Conservation (phyloP, 2,329 filamentous ascomycete genomes). For the Venturia effusa region DNA sequence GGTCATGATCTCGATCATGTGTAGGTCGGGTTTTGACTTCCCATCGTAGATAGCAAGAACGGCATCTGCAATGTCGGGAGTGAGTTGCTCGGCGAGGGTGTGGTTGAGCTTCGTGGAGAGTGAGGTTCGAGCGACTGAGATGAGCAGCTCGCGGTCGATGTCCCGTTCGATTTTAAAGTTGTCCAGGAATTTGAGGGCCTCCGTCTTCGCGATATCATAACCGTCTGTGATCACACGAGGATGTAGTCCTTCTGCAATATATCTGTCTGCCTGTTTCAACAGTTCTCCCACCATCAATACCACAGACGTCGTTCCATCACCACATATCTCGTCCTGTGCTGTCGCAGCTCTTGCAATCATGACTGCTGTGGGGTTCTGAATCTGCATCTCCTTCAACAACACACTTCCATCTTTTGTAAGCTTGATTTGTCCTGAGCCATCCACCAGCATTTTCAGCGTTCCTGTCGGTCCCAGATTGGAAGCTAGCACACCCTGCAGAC, state of each 20-base stretch:
- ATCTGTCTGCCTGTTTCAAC: constrained; percentile 91
- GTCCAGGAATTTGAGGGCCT: constrained; percentile 87
- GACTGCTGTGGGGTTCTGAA: constrained; percentile 93
- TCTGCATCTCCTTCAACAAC: constrained; percentile 67
- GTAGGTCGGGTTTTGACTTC: constrained; percentile 85
- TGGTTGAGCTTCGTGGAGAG: constrained; percentile 91
- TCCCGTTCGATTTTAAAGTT: constrained; percentile 80
- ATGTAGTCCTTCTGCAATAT: constrained; percentile 94
- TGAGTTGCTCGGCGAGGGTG: constrained; percentile 79
- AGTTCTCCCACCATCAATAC: constrained; percentile 93
- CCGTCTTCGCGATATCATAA: constrained; percentile 91
- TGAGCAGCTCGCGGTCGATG: constrained; percentile 85
- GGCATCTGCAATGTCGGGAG: constrained; percentile 89
- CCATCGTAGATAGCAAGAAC: constrained; percentile 88
- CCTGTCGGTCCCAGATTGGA: constrained; percentile 90
- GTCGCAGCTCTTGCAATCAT: constrained; percentile 77
- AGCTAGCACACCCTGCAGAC: constrained; percentile 57
- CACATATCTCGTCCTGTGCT: constrained; percentile 95
- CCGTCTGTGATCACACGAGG: constrained; percentile 94
- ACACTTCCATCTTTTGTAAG: constrained; percentile 98
- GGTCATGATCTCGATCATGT: constrained; percentile 99
- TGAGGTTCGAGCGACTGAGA: constrained; percentile 88
- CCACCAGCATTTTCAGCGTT: constrained; percentile 85
- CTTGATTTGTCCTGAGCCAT: constrained; percentile 68
- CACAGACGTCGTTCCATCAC: constrained; percentile 94